Conservation (phyloP, 768 basidiomycete genomes). For the Mycena rosella region DNA sequence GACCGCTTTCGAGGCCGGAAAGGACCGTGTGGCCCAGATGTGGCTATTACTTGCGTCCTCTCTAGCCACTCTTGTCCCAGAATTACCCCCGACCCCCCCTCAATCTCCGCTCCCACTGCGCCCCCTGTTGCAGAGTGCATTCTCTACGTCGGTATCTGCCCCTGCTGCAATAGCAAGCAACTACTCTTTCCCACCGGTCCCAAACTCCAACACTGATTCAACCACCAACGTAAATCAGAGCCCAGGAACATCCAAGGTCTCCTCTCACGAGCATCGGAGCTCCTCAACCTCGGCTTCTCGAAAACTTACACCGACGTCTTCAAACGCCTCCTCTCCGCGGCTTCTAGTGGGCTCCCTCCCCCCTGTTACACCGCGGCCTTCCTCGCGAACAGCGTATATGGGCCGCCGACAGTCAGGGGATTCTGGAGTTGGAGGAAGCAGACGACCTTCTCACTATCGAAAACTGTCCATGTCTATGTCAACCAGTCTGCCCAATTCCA, state of each 20-base stretch:
- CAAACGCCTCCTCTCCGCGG: conserved; percentile 69
- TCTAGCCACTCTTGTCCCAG: conserved; percentile 62
- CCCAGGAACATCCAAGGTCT: conserved; percentile 37
- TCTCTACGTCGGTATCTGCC: conserved; percentile 56
- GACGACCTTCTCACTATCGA: conserved; percentile 56
- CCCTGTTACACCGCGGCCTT: conserved; percentile 54
- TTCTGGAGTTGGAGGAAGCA: conserved; percentile 41
- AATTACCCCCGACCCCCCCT: conserved; percentile 43
- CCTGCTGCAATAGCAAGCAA: conserved; percentile 53
- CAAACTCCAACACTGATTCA: conserved; percentile 24
- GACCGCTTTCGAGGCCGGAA: conserved; percentile 72
- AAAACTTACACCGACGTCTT: conserved; percentile 68
- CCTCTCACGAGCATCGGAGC: conserved; percentile 40
- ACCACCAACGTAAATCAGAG: conserved; percentile 42
- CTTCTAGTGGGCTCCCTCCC: conserved; percentile 58
- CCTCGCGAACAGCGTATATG: conserved; percentile 51
- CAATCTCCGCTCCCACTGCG: conserved; percentile 39
- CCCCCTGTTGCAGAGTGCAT: conserved; percentile 40
- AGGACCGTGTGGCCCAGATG: conserved; percentile 67
- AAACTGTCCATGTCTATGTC: conserved; percentile 57
- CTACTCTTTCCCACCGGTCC: conserved; percentile 42
- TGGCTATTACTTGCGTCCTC: conserved; percentile 77
- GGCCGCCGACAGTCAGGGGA: conserved; percentile 52
- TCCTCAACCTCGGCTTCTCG: conserved; percentile 58
- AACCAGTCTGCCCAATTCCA: conserved; percentile 49